Base-by-base conservation (phyloP, 2,329 filamentous ascomycete genomes). In the Pseudocercospora cruenta region DNA sequence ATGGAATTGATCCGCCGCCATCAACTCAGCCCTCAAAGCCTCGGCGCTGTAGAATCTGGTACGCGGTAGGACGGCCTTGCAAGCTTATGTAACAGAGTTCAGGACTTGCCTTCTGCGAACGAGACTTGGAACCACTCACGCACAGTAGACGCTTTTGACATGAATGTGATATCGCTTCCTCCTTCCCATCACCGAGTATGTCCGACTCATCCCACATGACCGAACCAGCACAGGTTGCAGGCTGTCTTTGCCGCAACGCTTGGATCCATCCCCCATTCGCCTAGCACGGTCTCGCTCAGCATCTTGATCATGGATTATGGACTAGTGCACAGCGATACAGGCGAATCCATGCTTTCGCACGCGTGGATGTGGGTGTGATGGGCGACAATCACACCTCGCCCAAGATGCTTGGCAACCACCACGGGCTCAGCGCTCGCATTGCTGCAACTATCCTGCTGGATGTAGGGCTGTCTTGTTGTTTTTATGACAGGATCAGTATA, bases 61-160 rank as follows among this genome's bases (percentile, higher is more conserved):
- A 54, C 45, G 19, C 10, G 21, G 26, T 28, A 24, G 51, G 22
- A 24, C 26, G 16, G 51, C 26, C 16, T 43, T 43, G 39, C 2
- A 16, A 55, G 51, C 24, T 55, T 55, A 55, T 55, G 26, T 33
- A 55, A 55, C 24, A 55, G 14, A 55, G 51, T 54, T 54, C 16
- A 26, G 24, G 51, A 54, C 12, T 26, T 24, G n/a, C 3, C n/a
- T 22, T 1, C 45, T 49, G 7, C 12, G 22, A 21, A 21, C 45
- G 21, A 14, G 47, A 26, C 9, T 1, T 12, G 9, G 9, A 7
- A 51, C 47, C 51, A 55, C 16, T 26, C 51, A 55, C 51, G 24
- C 16, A n/a, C 22, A 54, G 10, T 2, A 54, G 21, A 28, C 19
- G 47, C 2, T 3, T 45, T 14, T 12, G 1, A 22, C 14, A 5